A percentile compares a stretch with the other conserved stretches of the same genome.
These are phyloP conservation scores for Xylariaceae sp. DNA, from an alignment of 2,329 filamentous ascomycete genomes.

Conservation along the genomic window DNA sequence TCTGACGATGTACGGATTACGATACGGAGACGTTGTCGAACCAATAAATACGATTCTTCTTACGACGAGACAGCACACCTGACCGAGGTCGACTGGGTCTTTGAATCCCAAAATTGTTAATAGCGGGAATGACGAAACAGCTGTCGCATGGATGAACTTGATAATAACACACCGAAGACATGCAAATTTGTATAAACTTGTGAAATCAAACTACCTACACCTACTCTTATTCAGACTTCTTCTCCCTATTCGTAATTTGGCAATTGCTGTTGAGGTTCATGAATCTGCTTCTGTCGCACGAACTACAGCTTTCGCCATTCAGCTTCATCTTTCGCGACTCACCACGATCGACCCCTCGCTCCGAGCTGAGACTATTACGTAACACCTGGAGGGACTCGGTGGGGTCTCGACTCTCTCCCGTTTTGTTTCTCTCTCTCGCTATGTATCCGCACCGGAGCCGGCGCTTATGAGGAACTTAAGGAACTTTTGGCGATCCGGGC, in stretches of 20 bases:
- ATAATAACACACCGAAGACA: too few species aligned
- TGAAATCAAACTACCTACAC: too few species aligned
- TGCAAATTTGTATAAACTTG: too few species aligned
- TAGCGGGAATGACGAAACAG: background rate
- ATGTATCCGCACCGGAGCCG: too few species aligned
- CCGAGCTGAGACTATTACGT: background rate
- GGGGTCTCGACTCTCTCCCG: background rate
- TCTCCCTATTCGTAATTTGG: too few species aligned
- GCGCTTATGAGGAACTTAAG: too few species aligned
- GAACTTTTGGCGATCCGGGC: too few species aligned
- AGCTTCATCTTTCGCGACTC: background rate
- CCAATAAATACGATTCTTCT: background rate
- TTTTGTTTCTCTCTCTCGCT: too few species aligned
- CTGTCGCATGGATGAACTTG: background rate
- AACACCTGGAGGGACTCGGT: background rate
- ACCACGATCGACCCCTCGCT: background rate
- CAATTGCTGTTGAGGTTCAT: background rate
- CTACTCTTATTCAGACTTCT: too few species aligned
- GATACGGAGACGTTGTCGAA: background rate
- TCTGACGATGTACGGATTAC: too few species aligned
- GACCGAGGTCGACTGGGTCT: background rate
- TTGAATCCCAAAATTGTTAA: background rate
- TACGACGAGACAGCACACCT: background rate
- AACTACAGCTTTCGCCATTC: background rate
- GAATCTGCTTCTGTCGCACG: background rate